A percentile compares a stretch with the other conserved stretches of the same genome.
Conservation (phyloP, 1,284 basidiomycete species). For the Microbotryum silenes-acaulis region DNA sequence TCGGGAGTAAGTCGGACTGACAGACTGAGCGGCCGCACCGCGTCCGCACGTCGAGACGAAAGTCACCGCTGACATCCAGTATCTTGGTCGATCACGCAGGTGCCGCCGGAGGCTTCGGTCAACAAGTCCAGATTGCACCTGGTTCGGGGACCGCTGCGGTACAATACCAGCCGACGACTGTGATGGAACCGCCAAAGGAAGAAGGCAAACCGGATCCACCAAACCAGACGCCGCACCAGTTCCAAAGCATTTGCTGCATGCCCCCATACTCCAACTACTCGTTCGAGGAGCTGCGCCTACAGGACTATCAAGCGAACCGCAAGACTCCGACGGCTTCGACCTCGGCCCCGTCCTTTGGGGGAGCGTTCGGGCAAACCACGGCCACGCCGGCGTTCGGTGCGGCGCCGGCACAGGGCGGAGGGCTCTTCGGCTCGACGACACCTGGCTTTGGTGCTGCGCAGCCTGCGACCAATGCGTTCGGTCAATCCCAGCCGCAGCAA, state of each 20-base stretch:
- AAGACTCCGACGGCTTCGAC: slow-evolving; percentile 54
- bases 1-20: slow-evolving; percentile 12
- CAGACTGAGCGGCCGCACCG: not conserved
- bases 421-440: slow-evolving; percentile 44
- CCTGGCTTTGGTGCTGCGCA: slow-evolving; percentile 40
- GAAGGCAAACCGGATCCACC: slow-evolving; percentile 23
- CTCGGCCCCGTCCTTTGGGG: slow-evolving; percentile 38
- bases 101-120: slow-evolving; percentile 4
- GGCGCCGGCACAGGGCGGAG: slow-evolving; percentile 35
- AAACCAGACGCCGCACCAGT: slow-evolving; percentile 27
- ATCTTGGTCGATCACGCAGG: not conserved
- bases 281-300: slow-evolving; percentile 43
- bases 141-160: slow-evolving; percentile 23
- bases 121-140: slow-evolving; percentile 1
- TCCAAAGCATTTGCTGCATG: slow-evolving; percentile 30
- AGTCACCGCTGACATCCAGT: not conserved
- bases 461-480: slow-evolving; percentile 37
- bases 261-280: slow-evolving; percentile 29
- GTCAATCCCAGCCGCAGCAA: slow-evolving; percentile 34
- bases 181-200: slow-evolving; percentile 27
- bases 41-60: too few species aligned
- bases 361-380: slow-evolving; percentile 34
- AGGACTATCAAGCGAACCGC: slow-evolving; percentile 52
- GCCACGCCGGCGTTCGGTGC: slow-evolving; percentile 39
- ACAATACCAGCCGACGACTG: slow-evolving; percentile 22